phyloP scores from a whole-genome alignment of 257 asterid genomes.

The Solanum clarkiae region DNA sequence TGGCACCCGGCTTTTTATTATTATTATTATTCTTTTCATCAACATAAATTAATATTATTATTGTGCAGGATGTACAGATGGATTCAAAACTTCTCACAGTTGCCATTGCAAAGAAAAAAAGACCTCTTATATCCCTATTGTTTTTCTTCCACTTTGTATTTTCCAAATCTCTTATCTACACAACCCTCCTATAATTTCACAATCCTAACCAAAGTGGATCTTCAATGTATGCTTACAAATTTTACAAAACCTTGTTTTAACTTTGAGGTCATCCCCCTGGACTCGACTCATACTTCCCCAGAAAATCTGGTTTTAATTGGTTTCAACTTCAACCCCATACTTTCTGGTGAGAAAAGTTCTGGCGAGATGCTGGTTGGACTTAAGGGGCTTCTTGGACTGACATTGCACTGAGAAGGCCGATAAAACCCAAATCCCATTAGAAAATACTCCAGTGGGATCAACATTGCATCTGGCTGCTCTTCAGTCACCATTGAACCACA shows the following conservation, averaged over 20 bases:
- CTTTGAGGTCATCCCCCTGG: neutral
- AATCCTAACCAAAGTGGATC: neutral
- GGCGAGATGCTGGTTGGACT: constrained; percentile 58
- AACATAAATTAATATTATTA: constrained; percentile 8
- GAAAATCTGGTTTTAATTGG: constrained; percentile 44
- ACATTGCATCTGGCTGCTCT: constrained; percentile 63
- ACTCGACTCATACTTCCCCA: constrained; percentile 2
- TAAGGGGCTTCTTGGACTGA: constrained; percentile 64
- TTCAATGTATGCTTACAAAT: constrained; percentile 1
- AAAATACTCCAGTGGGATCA: constrained; percentile 49
- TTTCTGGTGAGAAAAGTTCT: constrained; percentile 62
- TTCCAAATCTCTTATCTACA: constrained; percentile 20
- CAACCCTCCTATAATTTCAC: neutral
- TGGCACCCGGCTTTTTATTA: neutral
- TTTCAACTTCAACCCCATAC: constrained; percentile 64
- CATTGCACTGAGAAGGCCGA: constrained; percentile 32
- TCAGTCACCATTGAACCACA: constrained; percentile 65
- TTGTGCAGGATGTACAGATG: constrained; percentile 18
- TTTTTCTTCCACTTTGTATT: constrained; percentile 10
- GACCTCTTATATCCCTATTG: neutral
- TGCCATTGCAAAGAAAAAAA: neutral
- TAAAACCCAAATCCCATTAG: constrained; percentile 53
- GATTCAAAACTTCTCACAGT: neutral
- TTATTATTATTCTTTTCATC: constrained; percentile 1
- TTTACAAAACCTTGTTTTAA: neutral